Base-by-base conservation (phyloP, 2,329 filamentous ascomycete species). In the Sclerotinia sclerotiorum region DNA sequence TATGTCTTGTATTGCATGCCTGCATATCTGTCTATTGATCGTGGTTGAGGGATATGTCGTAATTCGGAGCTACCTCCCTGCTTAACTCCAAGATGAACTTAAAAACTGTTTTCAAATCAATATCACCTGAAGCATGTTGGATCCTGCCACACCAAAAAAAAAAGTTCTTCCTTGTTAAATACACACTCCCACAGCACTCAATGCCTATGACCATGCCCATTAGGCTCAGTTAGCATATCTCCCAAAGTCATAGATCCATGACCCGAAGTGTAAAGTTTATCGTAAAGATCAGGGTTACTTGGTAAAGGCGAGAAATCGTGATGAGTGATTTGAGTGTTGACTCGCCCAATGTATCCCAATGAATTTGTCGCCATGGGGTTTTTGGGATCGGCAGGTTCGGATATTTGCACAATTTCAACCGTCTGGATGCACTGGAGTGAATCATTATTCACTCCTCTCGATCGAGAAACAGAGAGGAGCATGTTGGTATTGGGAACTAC, bases 251-350 rank as follows among this genome's bases (percentile, higher is more conserved):
- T 51, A 8, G 60, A 63, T 42, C 60, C 27, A 63, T 63, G 46
- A 27, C 7, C 60, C 11, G 60, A 63, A 51, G 46, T 27, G 24
- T 52, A 52, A 7, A 63, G 46, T n/a, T 63, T 48, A 8, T 39
- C 32, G 8, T 52, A 46, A 10, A 55, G 5, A 24, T 67, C 65
- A 1, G 56, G 46, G 1, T 63, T 56, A 2, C 27, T 35, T 13
- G 65, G 65, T 48, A 63, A n/a, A 3, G 56, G 65, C 2, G 58
- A 32, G 24, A 1, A 11, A 55, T 67, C 57, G 2, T 67, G 65
- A 51, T 62, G 56, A 17, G 49, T 39, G 24, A 67, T 63, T 2
- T 65, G 17, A 1, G 65, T 67, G 35, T 62, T 57, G 5, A 67
- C 65, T 35, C 60, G n/a, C 21, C 57, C 48, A 3, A 54, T 15